These are phyloP conservation scores for Phytopythium ostracodes DNA, from an alignment of 352 stramenopile genomes.

Conservation along the genomic window DNA sequence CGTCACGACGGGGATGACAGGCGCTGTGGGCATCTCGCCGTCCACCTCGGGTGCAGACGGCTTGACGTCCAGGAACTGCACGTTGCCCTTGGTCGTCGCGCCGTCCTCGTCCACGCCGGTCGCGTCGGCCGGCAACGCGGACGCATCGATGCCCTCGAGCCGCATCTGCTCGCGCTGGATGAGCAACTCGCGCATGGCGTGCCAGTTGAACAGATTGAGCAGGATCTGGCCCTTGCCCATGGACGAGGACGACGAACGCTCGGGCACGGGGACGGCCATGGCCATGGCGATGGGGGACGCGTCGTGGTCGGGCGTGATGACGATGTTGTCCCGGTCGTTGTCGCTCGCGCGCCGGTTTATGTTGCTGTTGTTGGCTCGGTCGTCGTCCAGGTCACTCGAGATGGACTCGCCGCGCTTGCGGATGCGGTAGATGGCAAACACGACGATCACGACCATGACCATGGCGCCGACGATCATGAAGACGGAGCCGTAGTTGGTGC, in stretches of 20 bases:
- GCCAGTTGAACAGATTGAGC: slow-evolving; percentile 60
- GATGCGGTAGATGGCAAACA: slow-evolving; percentile 52
- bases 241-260: neutral
- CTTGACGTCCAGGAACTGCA: slow-evolving; percentile 44
- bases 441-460: slow-evolving; percentile 37
- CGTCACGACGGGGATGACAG: slow-evolving; percentile 23
- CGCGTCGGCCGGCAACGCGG: slow-evolving; percentile 27
- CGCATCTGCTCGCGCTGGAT: slow-evolving; percentile 50
- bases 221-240: slow-evolving; percentile 22
- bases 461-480: slow-evolving; percentile 35
- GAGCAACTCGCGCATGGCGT: slow-evolving; percentile 43
- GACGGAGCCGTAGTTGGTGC: slow-evolving; percentile 23
- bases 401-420: slow-evolving; percentile 26
- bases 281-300: slow-evolving; percentile 26
- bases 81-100: slow-evolving; percentile 17
- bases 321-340: slow-evolving; percentile 13
- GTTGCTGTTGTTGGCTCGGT: slow-evolving; percentile 1
- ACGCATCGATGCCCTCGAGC: slow-evolving; percentile 25
- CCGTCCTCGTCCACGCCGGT: slow-evolving; percentile 10
- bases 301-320: slow-evolving; percentile 24
- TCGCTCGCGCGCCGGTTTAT: slow-evolving; percentile 16
- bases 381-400: slow-evolving; percentile 12
- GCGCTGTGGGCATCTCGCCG: slow-evolving; percentile 18
- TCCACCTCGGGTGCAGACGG: slow-evolving; percentile 27
- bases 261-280: slow-evolving; percentile 14